Percentiles rank a stretch among this genome's conserved stretches.
phyloP scores from a whole-genome alignment of 164 flowering plant species.

The Dillenia suffruticosa region DNA sequence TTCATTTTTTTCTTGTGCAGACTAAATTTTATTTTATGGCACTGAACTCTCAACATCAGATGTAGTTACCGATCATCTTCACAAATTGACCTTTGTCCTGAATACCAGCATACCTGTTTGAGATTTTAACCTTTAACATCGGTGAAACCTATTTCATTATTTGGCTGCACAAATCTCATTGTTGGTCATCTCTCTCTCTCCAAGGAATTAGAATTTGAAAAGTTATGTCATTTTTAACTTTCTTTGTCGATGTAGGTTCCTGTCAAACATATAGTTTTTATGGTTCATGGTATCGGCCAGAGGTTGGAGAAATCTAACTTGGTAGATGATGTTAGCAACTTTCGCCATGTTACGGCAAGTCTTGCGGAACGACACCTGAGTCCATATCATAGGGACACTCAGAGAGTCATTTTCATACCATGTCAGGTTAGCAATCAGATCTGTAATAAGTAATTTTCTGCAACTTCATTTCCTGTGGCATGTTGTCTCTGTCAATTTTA shows the following conservation, averaged over 20 bases:
- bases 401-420: slow-evolving; percentile 92
- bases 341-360: slow-evolving; percentile 75
- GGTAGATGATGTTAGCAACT: slow-evolving; percentile 90
- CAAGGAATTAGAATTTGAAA: neutral
- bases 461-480: no score
- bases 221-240: neutral
- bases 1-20: no score
- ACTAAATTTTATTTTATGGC: no score
- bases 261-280: slow-evolving; percentile 89
- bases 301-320: slow-evolving; percentile 94
- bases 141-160: no score
- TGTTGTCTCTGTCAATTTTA: no score
- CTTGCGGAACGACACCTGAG: slow-evolving; percentile 85
- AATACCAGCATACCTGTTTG: no score
- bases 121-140: no score
- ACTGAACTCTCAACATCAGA: no score
- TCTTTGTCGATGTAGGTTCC: slow-evolving; percentile 60
- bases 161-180: no score
- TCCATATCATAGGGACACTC: slow-evolving; percentile 69
- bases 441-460: neutral
- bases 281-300: slow-evolving; percentile 99
- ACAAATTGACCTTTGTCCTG: no score
- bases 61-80: no score
- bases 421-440: slow-evolving; percentile 62
- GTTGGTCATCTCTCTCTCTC: neutral